A percentile compares a stretch with the other conserved stretches of the same genome.
Conservation (phyloP, 73 alveolate genomes). For the Uronychia binucleata region DNA sequence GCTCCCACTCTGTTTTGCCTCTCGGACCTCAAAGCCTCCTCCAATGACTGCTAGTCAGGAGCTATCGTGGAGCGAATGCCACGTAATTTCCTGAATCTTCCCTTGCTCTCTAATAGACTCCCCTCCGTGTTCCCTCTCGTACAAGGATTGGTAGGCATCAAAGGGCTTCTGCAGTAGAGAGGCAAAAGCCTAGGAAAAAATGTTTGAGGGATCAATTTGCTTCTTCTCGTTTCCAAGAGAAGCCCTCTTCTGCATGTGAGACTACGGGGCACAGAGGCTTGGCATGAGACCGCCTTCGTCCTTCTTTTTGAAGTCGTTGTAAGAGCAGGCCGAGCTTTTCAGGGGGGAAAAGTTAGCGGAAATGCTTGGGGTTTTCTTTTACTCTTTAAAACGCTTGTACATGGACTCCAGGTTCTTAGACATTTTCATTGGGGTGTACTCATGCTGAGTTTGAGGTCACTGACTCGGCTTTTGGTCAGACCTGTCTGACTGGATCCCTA, state of each 20-base stretch:
- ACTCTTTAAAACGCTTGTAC: not conserved
- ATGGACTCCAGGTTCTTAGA: not conserved
- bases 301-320: not conserved
- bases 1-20: no score
- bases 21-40: not conserved
- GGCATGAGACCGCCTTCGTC: not conserved
- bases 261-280: not conserved
- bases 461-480: not conserved
- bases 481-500: not conserved
- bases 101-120: not conserved
- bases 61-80: not conserved
- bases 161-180: not conserved
- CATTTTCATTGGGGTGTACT: not conserved
- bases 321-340: not conserved
- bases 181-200: not conserved
- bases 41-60: not conserved
- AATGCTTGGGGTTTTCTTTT: not conserved
- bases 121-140: not conserved
- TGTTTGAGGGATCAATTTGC: not conserved
- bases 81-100: not conserved
- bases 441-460: not conserved
- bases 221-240: no score
- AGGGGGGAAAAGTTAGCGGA: not conserved
- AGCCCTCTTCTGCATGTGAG: not conserved
- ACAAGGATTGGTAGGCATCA: not conserved